These are phyloP conservation scores for Zygoascus ofunaensis DNA, from an alignment of 805 yeast species.

Conservation along the genomic window DNA sequence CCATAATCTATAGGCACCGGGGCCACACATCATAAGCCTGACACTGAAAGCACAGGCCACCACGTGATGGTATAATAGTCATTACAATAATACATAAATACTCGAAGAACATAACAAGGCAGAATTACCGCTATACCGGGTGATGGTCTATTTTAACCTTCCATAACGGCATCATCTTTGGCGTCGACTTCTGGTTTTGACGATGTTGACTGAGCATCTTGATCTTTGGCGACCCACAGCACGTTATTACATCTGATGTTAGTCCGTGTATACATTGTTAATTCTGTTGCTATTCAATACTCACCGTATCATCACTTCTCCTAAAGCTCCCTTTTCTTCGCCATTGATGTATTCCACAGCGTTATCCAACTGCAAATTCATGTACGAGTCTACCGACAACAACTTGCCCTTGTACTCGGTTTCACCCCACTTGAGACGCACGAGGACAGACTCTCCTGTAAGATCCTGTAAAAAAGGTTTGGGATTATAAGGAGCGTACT, in stretches of 20 bases:
- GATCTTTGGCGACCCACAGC: conserved; percentile 47
- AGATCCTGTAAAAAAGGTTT: conserved; percentile 81
- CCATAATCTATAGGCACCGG: too few relatives aligned
- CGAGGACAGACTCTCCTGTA: conserved; percentile 59
- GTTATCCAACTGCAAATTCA: conserved; percentile 72
- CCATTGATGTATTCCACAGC: conserved; percentile 46
- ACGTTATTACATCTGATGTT: conserved; percentile 73
- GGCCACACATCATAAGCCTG: too few relatives aligned
- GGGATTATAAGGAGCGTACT: conserved; percentile 65
- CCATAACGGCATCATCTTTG: neutral
- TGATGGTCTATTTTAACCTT: too few relatives aligned
- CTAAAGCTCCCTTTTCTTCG: conserved; percentile 44
- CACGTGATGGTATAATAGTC: too few relatives aligned
- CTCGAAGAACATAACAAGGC: too few relatives aligned
- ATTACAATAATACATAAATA: too few relatives aligned
- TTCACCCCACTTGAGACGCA: conserved; percentile 81
- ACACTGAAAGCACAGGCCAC: too few relatives aligned
- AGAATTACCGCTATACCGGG: too few relatives aligned
- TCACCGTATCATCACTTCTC: conserved; percentile 61
- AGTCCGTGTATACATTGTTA: neutral
- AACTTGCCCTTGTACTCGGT: conserved; percentile 80
- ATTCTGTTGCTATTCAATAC: too few relatives aligned
- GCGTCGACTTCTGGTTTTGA: neutral
- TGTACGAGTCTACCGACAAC: conserved; percentile 78
- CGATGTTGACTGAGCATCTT: conserved; percentile 7